phyloP scores from a whole-genome alignment of 2,329 filamentous ascomycete species.

The Alternaria burnsii region DNA sequence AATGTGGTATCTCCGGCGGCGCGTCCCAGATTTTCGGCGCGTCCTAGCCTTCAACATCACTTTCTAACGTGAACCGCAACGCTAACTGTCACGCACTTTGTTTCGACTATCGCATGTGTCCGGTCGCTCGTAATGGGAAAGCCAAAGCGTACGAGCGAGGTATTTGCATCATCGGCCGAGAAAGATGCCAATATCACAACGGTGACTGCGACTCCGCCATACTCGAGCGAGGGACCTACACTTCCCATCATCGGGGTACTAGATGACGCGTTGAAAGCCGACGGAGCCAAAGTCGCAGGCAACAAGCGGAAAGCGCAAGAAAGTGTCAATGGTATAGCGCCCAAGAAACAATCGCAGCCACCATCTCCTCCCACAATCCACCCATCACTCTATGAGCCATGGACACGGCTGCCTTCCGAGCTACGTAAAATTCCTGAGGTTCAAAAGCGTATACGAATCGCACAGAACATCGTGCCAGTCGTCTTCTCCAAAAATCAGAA shows the following conservation, averaged over 20 bases:
- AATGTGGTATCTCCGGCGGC: constrained; percentile 12
- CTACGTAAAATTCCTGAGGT: constrained; percentile 14
- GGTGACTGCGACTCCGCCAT: constrained; percentile 16
- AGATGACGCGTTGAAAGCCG: neutral
- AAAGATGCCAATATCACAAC: constrained; percentile 11
- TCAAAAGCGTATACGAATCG: constrained; percentile 7
- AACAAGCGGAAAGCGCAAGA: constrained; percentile 22
- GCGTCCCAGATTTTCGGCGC: constrained; percentile 18
- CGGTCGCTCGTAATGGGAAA: constrained; percentile 18
- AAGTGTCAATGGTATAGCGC: neutral
- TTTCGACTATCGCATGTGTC: neutral
- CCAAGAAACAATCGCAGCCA: constrained; percentile 9
- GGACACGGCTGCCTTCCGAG: constrained; percentile 22
- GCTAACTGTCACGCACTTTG: neutral
- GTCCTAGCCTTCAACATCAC: constrained; percentile 16
- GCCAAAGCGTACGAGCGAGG: constrained; percentile 31
- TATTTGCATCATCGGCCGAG: constrained; percentile 27
- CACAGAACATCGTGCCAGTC: constrained; percentile 20
- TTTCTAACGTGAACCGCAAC: neutral
- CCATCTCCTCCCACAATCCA: constrained; percentile 16
- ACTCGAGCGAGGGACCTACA: constrained; percentile 35
- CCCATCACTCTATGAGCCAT: constrained; percentile 30
- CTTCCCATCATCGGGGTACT: constrained; percentile 23
- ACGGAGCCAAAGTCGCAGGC: neutral
- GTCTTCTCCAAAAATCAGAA: constrained; percentile 35